Evolutionary conservation across 768 basidiomycete species (phyloP), one percentile per base, ranked within the genome.

Genomic region (Agrocybe chaxingu): DNA sequence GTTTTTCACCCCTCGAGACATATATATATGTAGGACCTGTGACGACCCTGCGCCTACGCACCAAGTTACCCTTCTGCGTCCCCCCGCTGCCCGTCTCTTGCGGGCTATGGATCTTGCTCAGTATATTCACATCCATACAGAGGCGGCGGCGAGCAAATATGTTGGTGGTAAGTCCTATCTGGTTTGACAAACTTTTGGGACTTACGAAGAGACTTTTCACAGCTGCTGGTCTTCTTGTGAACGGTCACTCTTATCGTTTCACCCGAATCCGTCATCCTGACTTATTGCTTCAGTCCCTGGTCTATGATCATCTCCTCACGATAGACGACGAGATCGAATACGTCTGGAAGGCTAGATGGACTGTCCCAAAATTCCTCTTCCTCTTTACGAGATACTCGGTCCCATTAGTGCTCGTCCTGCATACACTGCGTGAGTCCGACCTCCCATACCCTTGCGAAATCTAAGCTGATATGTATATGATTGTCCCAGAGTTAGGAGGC

Each of bases 231-330:
- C 12, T 47, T 6, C 45, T 47, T 44, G 45, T 52, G 42, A 12
- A n/a, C n/a, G n/a, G 51, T 35, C 19, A 6, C n/a, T n/a, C n/a
- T n/a, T n/a, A n/a, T n/a, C n/a, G n/a, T n/a, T n/a, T n/a, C n/a
- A n/a, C n/a, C n/a, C 2, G 5, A 24, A 24, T 24, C 50, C 7
- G 18, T 6, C 0, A 36, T 40, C 24, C n/a, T n/a, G n/a, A n/a
- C n/a, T n/a, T n/a, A n/a, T n/a, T 24, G 0, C 33, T 53, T n/a
- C n/a, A 70, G 71, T 55, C 69, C 10, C 52, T 76, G 6, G 42
- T 77, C 3, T 77, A 75, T 51, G 73, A 78, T 53, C 73, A 77
- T 46, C 16, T 68, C 19, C 51, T 77, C 32, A 68, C 73, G 2
- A 61, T 77, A 19, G 51, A 57, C 5, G 69, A 74, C 33, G 77